A percentile compares a stretch with the other conserved stretches of the same genome.
Evolutionary conservation across 306 rosid genomes (phyloP).

Genomic region (Vachellia collinsii): DNA sequence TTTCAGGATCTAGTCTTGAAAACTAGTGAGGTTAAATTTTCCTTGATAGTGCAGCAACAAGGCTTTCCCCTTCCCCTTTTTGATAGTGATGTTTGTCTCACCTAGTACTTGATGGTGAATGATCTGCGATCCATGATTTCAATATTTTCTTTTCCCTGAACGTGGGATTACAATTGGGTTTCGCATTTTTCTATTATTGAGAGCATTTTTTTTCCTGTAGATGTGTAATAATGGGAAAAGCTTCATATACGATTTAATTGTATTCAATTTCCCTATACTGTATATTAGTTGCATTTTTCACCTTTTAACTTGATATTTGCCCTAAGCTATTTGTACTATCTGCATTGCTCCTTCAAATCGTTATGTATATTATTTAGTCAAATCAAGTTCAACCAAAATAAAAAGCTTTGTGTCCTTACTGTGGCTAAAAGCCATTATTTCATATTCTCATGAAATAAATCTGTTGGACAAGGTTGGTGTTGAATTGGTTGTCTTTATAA

Average conservation of each 20-base stretch:
- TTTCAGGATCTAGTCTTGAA: not conserved
- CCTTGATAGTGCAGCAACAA: not conserved
- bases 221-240: not conserved
- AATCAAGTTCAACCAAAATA: not conserved
- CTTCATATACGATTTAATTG: not conserved
- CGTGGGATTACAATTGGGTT: not conserved
- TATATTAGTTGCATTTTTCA: not conserved
- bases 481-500: too few relatives aligned
- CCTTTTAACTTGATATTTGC: not conserved
- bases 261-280: not conserved
- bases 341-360: not conserved
- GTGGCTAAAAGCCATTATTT: too few relatives aligned
- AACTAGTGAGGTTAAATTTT: not conserved
- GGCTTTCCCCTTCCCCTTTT: not conserved
- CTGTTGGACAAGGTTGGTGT: too few relatives aligned
- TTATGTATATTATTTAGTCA: not conserved
- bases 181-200: conserved; percentile 11
- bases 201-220: not conserved
- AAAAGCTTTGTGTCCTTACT: not conserved
- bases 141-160: too few relatives aligned
- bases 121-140: not conserved
- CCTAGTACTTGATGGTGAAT: not conserved
- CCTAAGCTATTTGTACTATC: not conserved
- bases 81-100: not conserved
- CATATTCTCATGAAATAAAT: too few relatives aligned